Evolutionary conservation across 1,284 basidiomycete genomes (phyloP).

Genomic region (Coniferiporia sulphurascens): DNA sequence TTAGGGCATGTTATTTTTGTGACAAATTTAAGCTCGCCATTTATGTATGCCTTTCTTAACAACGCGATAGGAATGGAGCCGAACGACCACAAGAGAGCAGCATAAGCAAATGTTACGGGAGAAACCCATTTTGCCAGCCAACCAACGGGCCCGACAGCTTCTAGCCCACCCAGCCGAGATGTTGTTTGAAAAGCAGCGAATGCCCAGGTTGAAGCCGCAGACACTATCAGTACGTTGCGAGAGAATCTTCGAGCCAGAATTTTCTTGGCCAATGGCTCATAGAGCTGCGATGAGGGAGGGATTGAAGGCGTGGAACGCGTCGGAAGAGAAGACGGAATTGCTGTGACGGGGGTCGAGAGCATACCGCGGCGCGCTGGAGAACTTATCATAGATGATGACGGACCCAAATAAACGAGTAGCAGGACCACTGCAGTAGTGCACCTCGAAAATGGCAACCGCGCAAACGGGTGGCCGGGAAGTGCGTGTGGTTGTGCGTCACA

Average conservation of each 20-base stretch:
- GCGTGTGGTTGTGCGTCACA: neutral
- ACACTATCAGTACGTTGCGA: constrained; percentile 46
- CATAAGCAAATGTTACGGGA: constrained; percentile 32
- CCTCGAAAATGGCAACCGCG: too few relatives aligned
- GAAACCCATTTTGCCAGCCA: constrained; percentile 34
- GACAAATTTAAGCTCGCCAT: constrained; percentile 35
- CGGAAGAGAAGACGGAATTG: constrained; percentile 35
- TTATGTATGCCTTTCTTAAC: constrained; percentile 48
- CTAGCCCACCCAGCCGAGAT: constrained; percentile 29
- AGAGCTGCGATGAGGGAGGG: constrained; percentile 45
- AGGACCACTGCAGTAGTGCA: too few relatives aligned
- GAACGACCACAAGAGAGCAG: constrained; percentile 32
- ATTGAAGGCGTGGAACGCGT: constrained; percentile 42
- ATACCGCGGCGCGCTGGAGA: neutral
- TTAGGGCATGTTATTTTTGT: neutral
- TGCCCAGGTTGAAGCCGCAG: constrained; percentile 43
- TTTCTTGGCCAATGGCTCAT: constrained; percentile 55
- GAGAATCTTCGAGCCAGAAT: constrained; percentile 53
- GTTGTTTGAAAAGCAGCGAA: constrained; percentile 36
- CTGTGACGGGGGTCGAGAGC: constrained; percentile 26
- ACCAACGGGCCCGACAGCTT: constrained; percentile 28
- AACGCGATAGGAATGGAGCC: constrained; percentile 48
- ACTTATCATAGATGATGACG: neutral
- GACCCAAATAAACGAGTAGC: neutral
- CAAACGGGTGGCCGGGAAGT: neutral